These are phyloP conservation scores for Lolium perenne DNA, from an alignment of 176 grass and related monocot genomes.

Conservation along the genomic window DNA sequence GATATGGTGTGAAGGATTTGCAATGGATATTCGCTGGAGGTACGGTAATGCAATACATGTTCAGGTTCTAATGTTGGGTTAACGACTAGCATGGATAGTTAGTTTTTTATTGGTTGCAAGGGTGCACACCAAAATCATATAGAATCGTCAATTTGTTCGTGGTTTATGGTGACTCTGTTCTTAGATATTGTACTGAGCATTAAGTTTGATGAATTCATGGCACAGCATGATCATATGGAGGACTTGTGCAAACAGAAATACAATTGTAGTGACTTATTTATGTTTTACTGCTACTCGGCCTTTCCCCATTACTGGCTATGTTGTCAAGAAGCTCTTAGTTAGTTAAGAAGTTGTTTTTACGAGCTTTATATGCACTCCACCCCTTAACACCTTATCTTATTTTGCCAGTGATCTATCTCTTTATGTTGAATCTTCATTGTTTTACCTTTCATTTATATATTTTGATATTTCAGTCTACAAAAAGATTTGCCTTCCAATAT, in stretches of 20 bases:
- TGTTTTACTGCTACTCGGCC: neutral
- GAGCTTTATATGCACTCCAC: neutral
- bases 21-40: constrained; percentile 18
- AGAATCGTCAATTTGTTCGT: neutral
- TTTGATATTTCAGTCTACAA: neutral
- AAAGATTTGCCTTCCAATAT: neutral
- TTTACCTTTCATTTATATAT: neutral
- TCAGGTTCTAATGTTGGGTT: neutral
- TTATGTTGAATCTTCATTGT: neutral
- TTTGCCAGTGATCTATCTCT: neutral
- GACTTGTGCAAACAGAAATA: neutral
- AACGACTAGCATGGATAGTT: neutral
- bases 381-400: neutral
- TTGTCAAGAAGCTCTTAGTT: neutral
- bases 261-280: neutral
- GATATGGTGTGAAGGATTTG: neutral
- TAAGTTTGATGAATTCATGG: neutral
- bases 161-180: neutral
- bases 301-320: neutral
- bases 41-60: neutral
- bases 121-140: neutral
- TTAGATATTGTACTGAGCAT: constrained; percentile 5
- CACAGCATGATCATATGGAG: neutral
- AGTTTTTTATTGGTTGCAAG: neutral
- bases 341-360: neutral